Conservation (phyloP, 1,284 basidiomycete genomes). For the Fistulina hepatica region DNA sequence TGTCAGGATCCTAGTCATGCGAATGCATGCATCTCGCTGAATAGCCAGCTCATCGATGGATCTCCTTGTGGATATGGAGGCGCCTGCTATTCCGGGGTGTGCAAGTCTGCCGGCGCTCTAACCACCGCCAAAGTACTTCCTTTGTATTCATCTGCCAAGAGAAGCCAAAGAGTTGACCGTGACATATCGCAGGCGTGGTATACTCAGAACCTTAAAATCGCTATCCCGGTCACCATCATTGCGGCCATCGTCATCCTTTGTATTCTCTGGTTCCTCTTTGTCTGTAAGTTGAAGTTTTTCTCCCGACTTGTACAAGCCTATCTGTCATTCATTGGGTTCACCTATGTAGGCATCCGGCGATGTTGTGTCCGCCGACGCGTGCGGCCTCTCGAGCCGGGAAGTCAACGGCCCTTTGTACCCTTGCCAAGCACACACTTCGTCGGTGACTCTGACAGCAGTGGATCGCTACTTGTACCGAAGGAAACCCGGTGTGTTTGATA, state of each 20-base stretch:
- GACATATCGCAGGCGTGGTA: slow-evolving; percentile 48
- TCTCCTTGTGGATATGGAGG: slow-evolving; percentile 81
- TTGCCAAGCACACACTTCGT: background rate
- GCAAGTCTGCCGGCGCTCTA: slow-evolving; percentile 52
- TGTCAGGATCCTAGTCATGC: slow-evolving; percentile 62
- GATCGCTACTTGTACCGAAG: slow-evolving; percentile 2
- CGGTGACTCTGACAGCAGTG: background rate
- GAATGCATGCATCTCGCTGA: slow-evolving; percentile 66
- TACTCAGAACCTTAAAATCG: slow-evolving; percentile 64
- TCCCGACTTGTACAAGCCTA: slow-evolving; percentile 2
- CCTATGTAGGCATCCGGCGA: background rate
- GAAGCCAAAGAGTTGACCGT: background rate
- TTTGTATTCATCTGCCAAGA: background rate
- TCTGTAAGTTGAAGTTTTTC: slow-evolving; percentile 20
- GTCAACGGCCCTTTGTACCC: background rate
- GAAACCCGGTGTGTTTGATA: background rate
- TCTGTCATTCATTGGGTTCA: background rate
- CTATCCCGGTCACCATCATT: slow-evolving; percentile 72
- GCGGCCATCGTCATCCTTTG: slow-evolving; percentile 52
- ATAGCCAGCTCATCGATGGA: slow-evolving; percentile 71
- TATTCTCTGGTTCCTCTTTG: slow-evolving; percentile 33
- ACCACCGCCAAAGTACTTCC: slow-evolving; percentile 48
- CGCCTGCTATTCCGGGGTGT: slow-evolving; percentile 54
- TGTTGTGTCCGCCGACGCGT: background rate
- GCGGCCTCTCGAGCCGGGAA: background rate